These are phyloP conservation scores for Aspergillus costaricaensis DNA, from an alignment of 2,329 filamentous ascomycete species.

Conservation along the genomic window DNA sequence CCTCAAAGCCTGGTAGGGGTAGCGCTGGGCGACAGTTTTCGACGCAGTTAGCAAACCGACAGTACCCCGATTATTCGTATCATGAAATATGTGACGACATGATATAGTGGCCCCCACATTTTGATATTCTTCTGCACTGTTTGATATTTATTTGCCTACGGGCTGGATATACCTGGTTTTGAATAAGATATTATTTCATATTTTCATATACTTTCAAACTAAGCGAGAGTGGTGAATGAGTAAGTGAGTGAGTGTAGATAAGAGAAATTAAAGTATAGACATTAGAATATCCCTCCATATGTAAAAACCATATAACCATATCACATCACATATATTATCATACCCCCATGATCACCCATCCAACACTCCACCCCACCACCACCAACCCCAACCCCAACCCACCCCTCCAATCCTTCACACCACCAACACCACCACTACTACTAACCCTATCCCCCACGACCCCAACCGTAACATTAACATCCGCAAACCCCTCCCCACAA, in stretches of 20 bases:
- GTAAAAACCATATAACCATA: too few species aligned
- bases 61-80: neutral
- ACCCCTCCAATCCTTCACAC: neutral
- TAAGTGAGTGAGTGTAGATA: neutral
- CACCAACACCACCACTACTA: neutral
- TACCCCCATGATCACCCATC: too few species aligned
- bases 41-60: conserved; percentile 24
- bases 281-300: neutral
- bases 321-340: too few species aligned
- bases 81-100: conserved; percentile 3
- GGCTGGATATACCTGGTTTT: conserved; percentile 17
- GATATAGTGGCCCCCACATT: neutral
- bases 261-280: neutral
- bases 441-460: conserved; percentile 1
- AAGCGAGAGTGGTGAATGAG: too few species aligned
- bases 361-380: neutral
- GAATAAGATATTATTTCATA: too few species aligned
- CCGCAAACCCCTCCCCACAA: conserved; percentile 60
- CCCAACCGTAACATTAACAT: conserved; percentile 46
- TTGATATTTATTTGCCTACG: conserved; percentile 9
- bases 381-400: neutral
- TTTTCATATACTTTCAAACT: neutral
- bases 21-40: conserved; percentile 34
- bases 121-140: conserved; percentile 6
- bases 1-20: conserved; percentile 41